A percentile compares a stretch with the other conserved stretches of the same genome.
Evolutionary conservation across 2,329 filamentous ascomycete genomes (phyloP).

Genomic region (Penicillium decumbens): DNA sequence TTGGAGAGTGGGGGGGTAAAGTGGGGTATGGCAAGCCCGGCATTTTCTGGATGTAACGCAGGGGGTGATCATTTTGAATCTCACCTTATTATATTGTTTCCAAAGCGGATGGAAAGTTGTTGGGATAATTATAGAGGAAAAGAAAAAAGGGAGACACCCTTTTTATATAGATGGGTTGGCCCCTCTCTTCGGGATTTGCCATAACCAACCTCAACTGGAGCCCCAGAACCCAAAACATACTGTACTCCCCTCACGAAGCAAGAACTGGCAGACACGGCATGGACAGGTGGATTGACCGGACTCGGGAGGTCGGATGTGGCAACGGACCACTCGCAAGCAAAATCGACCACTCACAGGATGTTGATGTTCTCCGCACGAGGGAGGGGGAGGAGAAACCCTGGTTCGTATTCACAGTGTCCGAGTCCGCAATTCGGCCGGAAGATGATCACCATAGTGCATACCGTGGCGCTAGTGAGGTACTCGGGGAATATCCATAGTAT

Average conservation of each 20-base stretch:
- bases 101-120: not conserved
- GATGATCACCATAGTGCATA: not conserved
- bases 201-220: not conserved
- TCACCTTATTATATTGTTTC: constrained; percentile 2
- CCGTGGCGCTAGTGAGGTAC: not conserved
- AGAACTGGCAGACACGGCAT: constrained; percentile 1
- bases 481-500: not conserved
- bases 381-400: constrained; percentile 7
- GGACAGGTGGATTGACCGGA: not conserved
- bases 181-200: constrained; percentile 3
- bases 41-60: not conserved
- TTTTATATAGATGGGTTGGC: constrained; percentile 5
- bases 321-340: constrained; percentile 5
- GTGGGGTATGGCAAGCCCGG: constrained; percentile 9
- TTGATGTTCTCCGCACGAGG: constrained; percentile 22
- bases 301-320: constrained; percentile 12
- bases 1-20: constrained; percentile 12
- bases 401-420: constrained; percentile 7
- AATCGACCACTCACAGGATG: not conserved
- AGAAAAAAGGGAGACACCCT: not conserved
- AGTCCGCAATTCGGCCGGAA: not conserved
- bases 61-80: not conserved
- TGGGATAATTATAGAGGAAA: constrained; percentile 4
- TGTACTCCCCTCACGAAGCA: constrained; percentile 10
- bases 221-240: constrained; percentile 9